phyloP scores from a whole-genome alignment of 2,329 filamentous ascomycete genomes.

The Aspergillus carbonarius region DNA sequence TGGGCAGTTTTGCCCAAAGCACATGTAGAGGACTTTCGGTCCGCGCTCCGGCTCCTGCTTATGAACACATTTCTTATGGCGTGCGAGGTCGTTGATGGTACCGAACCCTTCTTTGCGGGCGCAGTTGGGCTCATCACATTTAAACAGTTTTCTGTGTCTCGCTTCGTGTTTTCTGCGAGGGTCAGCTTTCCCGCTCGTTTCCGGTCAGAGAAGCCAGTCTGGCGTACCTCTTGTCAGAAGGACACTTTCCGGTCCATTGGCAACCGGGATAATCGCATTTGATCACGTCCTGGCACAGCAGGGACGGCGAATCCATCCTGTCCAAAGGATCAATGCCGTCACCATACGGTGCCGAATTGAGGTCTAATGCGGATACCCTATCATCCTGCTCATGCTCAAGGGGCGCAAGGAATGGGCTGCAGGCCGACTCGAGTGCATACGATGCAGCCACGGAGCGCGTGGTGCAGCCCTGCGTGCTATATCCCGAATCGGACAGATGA shows the following conservation, averaged over 20 bases:
- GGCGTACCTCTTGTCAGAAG: constrained; percentile 42
- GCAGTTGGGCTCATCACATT: constrained; percentile 62
- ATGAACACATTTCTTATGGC: constrained; percentile 75
- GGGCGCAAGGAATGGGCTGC: constrained; percentile 26
- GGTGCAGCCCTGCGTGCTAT: constrained; percentile 32
- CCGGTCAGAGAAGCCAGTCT: too few species aligned
- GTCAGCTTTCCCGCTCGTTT: background rate
- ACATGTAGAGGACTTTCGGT: constrained; percentile 58
- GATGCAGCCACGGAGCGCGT: constrained; percentile 31
- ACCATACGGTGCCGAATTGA: constrained; percentile 7
- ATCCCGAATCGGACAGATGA: constrained; percentile 37
- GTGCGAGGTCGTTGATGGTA: constrained; percentile 76
- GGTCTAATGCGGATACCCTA: constrained; percentile 19
- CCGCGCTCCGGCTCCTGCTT: constrained; percentile 47
- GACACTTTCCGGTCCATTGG: constrained; percentile 39
- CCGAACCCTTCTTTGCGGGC: constrained; percentile 66
- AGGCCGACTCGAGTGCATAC: constrained; percentile 28
- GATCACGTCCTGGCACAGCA: constrained; percentile 45
- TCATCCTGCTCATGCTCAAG: constrained; percentile 26
- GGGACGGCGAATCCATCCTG: constrained; percentile 52
- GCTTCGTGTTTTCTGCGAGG: constrained; percentile 68
- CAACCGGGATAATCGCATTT: constrained; percentile 33
- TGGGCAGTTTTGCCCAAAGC: constrained; percentile 57
- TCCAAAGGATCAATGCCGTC: constrained; percentile 34
- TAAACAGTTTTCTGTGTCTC: constrained; percentile 67